Base-by-base conservation (phyloP, 495 filamentous ascomycete genomes). In the Daldinia childiae region DNA sequence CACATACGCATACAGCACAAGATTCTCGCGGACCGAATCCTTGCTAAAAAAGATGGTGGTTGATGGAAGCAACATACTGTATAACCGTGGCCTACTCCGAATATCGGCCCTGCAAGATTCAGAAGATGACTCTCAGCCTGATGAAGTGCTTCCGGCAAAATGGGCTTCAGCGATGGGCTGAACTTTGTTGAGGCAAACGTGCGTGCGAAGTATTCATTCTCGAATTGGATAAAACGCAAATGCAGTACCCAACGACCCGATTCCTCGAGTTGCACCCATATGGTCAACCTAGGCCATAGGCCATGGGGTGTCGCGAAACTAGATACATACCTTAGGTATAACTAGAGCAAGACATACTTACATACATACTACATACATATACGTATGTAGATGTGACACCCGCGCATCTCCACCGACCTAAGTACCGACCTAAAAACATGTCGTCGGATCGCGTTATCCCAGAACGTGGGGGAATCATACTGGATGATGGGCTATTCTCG, bases 391-490 rank as follows among this genome's bases (percentile, higher is more conserved):
- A 43, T 72, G 50, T 60, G n/a, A 50, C 56, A 54, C 57, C 60
- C 36, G 59, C 51, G 21, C 29, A 56, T 69, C 70, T 59, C 70
- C 65, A 72, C 68, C 69, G 64, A 72, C 67, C 62, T 32, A 34
- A 43, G 15, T 6, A 43, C 39, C 8, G 43, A 21, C 62, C 43
- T 58, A 66, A 71, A 63, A 64, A 55, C 39, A 26, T 66, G 52
- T 68, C 60, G 57, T 74, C 72, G 69, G 70, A 66, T 73, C 71
- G 70, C 68, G 50, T 68, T 69, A 75, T 71, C 30, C 51, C 45
- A 75, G 71, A 78, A 79, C 79, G 76, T 78, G 79, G 79, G 76
- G 77, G 68, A 76, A 74, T 71, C 15, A 63, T 63, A 76, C 69
- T 79, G 73, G 77, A 73, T 76, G 69, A 74, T 68, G 73, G 69